Conservation (phyloP, 352 stramenopile genomes). For the Blastocystis sp. region DNA sequence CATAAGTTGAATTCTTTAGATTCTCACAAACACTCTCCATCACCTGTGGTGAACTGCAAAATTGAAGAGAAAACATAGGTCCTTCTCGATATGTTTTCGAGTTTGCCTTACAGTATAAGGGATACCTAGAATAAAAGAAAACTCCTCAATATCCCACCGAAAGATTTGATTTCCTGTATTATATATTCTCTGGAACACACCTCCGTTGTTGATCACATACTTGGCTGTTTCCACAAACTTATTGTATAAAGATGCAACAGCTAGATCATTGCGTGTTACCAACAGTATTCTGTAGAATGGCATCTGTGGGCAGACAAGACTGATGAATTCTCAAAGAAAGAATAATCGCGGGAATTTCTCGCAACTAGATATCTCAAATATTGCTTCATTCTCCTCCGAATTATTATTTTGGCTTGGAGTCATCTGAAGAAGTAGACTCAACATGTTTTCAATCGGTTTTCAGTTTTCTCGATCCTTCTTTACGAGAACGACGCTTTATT, state of each 20-base stretch:
- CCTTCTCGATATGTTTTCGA: slow-evolving; percentile 49
- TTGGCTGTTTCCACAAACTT: slow-evolving; percentile 60
- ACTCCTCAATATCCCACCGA: neutral
- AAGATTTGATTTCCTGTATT: slow-evolving; percentile 48
- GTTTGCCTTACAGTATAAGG: slow-evolving; percentile 40
- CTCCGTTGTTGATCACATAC: slow-evolving; percentile 58
- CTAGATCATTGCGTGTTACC: slow-evolving; percentile 43
- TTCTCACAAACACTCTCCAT: slow-evolving; percentile 54
- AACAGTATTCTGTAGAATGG: slow-evolving; percentile 58
- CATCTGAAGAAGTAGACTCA: no score
- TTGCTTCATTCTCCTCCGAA: no score
- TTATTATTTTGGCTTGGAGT: no score
- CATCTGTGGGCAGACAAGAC: neutral
- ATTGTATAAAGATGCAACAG: slow-evolving; percentile 40
- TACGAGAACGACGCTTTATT: neutral
- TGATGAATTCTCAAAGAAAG: neutral
- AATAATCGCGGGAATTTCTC: neutral
- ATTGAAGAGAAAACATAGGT: slow-evolving; percentile 56
- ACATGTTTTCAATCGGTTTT: neutral
- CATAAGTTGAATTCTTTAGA: slow-evolving; percentile 59
- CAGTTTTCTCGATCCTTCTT: neutral
- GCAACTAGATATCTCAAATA: no score
- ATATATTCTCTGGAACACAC: slow-evolving; percentile 58
- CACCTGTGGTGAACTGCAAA: slow-evolving; percentile 57
- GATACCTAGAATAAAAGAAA: slow-evolving; percentile 3